These are phyloP conservation scores for Blastocystis sp. DNA, from an alignment of 352 stramenopile species.

Conservation along the genomic window DNA sequence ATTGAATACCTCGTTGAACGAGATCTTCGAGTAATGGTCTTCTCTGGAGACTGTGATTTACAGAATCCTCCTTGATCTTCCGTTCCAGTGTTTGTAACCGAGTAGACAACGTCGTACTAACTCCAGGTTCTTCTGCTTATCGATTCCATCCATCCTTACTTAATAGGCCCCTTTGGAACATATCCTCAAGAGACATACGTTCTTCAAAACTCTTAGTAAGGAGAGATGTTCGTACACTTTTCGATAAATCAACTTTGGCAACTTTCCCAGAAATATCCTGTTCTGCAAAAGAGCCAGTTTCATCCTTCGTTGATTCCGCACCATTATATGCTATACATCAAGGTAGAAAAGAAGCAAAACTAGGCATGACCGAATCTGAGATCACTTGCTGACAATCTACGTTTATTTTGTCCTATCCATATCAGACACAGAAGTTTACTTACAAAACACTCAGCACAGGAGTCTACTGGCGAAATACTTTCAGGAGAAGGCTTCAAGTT, in stretches of 20 bases:
- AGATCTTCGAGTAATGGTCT: neutral
- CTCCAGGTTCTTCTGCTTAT: neutral
- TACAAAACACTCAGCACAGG: no score
- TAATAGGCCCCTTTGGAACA: constrained; percentile 12
- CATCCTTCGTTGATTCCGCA: neutral
- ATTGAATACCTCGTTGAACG: constrained; percentile 40
- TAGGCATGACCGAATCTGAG: neutral
- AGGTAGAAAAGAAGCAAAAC: neutral
- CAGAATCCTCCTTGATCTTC: constrained; percentile 34
- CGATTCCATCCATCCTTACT: neutral
- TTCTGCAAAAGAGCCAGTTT: neutral
- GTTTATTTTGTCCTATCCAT: no score
- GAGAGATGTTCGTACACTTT: neutral
- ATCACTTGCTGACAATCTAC: neutral
- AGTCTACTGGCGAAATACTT: no score
- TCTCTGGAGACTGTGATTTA: constrained; percentile 36
- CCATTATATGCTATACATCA: neutral
- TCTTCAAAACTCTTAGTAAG: neutral
- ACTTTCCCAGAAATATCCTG: neutral
- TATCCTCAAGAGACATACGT: neutral
- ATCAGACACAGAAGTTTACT: no score
- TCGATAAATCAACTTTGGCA: neutral
- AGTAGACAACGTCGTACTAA: neutral
- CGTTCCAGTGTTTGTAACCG: constrained; percentile 47
- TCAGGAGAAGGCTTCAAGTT: no score